phyloP scores from a whole-genome alignment of 192 early-diverging fungal genomes.

The Kickxella alabastrina region DNA sequence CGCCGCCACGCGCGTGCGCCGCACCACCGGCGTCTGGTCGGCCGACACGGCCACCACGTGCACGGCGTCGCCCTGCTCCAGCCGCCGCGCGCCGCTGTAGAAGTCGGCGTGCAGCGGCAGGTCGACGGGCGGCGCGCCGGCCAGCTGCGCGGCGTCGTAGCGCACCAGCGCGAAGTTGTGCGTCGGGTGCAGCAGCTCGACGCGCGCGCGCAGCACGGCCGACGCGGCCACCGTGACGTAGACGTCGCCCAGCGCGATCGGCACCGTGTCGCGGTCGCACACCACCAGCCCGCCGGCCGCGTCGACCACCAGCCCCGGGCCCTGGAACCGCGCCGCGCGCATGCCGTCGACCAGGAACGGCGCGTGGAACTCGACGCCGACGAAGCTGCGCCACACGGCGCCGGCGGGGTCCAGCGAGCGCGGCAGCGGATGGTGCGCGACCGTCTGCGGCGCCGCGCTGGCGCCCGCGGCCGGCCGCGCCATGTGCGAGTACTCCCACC shows the following conservation, averaged over 20 bases:
- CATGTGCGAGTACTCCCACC: conserved; percentile 74
- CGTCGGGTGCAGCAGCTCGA: conserved; percentile 83
- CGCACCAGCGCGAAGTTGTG: conserved; percentile 83
- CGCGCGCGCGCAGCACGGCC: conserved; percentile 76
- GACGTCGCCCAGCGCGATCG: conserved; percentile 81
- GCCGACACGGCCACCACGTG: conserved; percentile 59
- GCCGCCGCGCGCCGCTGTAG: conserved; percentile 16
- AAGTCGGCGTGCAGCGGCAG: conserved; percentile 41
- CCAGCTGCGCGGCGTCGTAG: conserved; percentile 72
- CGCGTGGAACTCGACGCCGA: conserved; percentile 74
- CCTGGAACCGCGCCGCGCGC: conserved; percentile 60
- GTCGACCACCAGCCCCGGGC: conserved; percentile 70
- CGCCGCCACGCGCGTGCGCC: conserved; percentile 33
- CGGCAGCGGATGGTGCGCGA: conserved; percentile 48
- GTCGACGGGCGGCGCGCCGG: conserved; percentile 68
- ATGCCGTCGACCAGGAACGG: conserved; percentile 77
- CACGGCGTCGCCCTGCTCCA: conserved; percentile 57
- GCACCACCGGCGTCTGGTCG: conserved; percentile 62
- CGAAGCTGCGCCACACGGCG: conserved; percentile 74
- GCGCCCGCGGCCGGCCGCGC: conserved; percentile 45
- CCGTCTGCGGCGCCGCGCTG: neutral
- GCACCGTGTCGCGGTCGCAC: conserved; percentile 85
- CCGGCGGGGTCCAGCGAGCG: conserved; percentile 66
- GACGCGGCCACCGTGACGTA: conserved; percentile 85
- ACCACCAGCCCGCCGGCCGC: conserved; percentile 72